These are phyloP conservation scores for Helotiales sp. DNA, from an alignment of 2,329 filamentous ascomycete genomes.

Conservation along the genomic window DNA sequence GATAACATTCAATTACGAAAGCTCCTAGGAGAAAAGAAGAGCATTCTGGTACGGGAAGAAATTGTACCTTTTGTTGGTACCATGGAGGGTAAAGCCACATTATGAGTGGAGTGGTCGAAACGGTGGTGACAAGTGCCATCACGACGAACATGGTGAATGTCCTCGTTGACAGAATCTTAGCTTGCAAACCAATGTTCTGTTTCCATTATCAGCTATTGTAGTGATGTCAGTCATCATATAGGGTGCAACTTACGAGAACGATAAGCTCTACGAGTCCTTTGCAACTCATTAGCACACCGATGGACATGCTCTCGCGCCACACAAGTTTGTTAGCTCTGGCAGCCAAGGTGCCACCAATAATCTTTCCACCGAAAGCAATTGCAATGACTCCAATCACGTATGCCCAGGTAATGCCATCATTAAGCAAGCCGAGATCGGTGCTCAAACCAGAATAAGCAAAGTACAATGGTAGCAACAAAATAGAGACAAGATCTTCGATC, in stretches of 20 bases:
- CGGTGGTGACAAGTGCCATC: conserved; percentile 87
- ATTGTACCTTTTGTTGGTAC: conserved; percentile 79
- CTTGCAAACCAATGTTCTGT: conserved; percentile 78
- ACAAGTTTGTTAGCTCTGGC: conserved; percentile 74
- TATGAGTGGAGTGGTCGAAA: conserved; percentile 77
- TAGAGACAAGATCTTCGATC: conserved; percentile 85
- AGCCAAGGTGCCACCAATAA: conserved; percentile 77
- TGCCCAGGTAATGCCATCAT: conserved; percentile 81
- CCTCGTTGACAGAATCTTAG: conserved; percentile 73
- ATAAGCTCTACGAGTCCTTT: conserved; percentile 95
- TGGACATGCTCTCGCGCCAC: conserved; percentile 87
- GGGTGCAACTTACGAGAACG: conserved; percentile 68
- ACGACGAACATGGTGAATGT: conserved; percentile 95
- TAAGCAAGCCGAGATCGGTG: conserved; percentile 81
- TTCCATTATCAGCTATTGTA: conserved; percentile 3
- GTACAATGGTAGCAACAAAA: conserved; percentile 85
- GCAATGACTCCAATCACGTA: conserved; percentile 83
- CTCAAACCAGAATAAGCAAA: conserved; percentile 90
- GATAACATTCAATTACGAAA: no score
- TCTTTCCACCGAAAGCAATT: conserved; percentile 83
- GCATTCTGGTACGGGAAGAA: no score
- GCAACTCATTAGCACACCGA: conserved; percentile 92
- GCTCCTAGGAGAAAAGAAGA: no score
- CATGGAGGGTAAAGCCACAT: conserved; percentile 72
- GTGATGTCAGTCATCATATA: background rate